Evolutionary conservation across 768 basidiomycete species (phyloP).

Genomic region (Agrocybe pediades): DNA sequence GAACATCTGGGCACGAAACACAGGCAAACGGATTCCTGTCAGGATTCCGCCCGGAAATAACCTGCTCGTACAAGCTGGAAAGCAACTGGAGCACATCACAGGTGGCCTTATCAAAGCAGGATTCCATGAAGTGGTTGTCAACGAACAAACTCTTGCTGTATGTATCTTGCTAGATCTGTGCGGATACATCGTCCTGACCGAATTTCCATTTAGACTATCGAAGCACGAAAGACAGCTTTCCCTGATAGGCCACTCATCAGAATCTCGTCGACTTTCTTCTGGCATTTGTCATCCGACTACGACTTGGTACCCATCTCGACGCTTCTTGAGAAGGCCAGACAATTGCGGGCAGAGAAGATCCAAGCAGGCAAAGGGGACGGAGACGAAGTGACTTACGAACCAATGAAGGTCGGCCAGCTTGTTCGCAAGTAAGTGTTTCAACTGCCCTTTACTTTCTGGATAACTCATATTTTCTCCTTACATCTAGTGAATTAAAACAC

Average conservation of each 20-base stretch:
- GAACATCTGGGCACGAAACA: constrained; percentile 94
- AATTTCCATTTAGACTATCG: constrained; percentile 52
- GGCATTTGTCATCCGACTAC: constrained; percentile 87
- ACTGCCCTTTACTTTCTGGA: neutral
- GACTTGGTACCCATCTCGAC: constrained; percentile 68
- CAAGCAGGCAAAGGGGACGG: constrained; percentile 39
- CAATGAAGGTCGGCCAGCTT: constrained; percentile 88
- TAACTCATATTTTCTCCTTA: constrained; percentile 4
- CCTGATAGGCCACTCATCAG: constrained; percentile 87
- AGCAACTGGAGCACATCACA: constrained; percentile 88
- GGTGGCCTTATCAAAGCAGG: constrained; percentile 90
- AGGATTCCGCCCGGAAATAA: constrained; percentile 80
- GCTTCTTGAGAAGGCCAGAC: constrained; percentile 50
- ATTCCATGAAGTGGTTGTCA: constrained; percentile 94
- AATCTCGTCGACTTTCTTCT: constrained; percentile 97
- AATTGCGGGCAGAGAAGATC: constrained; percentile 40
- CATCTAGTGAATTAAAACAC: constrained; percentile 71
- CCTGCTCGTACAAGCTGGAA: constrained; percentile 93
- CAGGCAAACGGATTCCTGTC: constrained; percentile 87
- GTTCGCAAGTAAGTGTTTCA: constrained; percentile 67
- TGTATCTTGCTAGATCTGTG: constrained; percentile 16
- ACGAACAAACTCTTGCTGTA: constrained; percentile 73
- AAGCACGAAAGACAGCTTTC: constrained; percentile 52
- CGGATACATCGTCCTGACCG: neutral
- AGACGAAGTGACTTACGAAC: constrained; percentile 53